Percentiles rank a stretch among this genome's conserved stretches.
These are phyloP conservation scores for Taphrina pruni DNA, from an alignment of 1,139 yeast species.

Conservation along the genomic window DNA sequence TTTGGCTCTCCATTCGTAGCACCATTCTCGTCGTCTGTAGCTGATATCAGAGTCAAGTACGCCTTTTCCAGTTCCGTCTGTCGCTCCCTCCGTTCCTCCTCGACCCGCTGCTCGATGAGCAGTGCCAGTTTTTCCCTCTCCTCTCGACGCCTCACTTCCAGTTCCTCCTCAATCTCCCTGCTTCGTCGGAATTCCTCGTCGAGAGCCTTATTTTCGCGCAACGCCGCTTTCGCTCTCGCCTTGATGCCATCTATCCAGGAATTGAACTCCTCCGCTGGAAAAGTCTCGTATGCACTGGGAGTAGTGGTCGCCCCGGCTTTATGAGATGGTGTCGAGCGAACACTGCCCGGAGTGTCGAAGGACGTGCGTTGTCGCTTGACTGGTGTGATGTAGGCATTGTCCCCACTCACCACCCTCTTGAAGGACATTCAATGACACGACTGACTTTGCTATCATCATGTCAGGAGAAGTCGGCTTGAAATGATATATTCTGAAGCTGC, in stretches of 20 bases:
- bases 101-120: background rate
- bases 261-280: constrained; percentile 33
- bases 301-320: background rate
- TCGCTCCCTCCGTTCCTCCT: background rate
- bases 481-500: background rate
- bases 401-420: background rate
- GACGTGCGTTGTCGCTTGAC: constrained; percentile 10
- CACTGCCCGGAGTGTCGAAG: constrained; percentile 4
- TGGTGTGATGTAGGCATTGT: constrained; percentile 8
- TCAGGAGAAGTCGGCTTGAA: background rate
- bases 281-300: constrained; percentile 10
- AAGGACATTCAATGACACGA: background rate
- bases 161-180: constrained; percentile 3
- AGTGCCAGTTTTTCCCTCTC: background rate
- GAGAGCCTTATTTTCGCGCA: constrained; percentile 42
- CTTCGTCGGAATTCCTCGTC: constrained; percentile 41
- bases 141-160: background rate
- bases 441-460: background rate
- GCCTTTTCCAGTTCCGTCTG: constrained; percentile 1
- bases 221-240: constrained; percentile 42
- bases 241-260: constrained; percentile 43
- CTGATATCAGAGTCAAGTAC: background rate
- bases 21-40: background rate
- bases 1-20: background rate
- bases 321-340: background rate